Conservation (phyloP, 2,329 filamentous ascomycete genomes). For the Claviceps pusilla region DNA sequence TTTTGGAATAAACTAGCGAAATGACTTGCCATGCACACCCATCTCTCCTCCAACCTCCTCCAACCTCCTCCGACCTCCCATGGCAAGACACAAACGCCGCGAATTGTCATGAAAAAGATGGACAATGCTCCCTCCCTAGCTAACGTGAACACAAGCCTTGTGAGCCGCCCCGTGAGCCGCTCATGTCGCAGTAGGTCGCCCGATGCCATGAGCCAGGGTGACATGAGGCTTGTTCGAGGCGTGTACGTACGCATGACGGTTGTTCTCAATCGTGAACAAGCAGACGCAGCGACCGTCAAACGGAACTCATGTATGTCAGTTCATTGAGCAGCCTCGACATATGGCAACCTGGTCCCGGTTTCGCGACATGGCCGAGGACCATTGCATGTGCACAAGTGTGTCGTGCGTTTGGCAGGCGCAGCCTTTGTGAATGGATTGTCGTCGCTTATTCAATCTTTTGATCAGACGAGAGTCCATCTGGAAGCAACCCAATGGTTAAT, state of each 20-base stretch:
- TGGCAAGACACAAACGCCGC: background rate
- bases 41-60: background rate
- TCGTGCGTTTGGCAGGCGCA: background rate
- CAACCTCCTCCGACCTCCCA: background rate
- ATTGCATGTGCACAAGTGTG: background rate
- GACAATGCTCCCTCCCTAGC: too few species aligned
- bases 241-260: background rate
- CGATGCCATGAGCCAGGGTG: background rate
- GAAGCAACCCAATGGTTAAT: too few species aligned
- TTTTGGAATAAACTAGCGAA: slow-evolving; percentile 13
- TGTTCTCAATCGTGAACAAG: too few species aligned
- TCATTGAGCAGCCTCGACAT: too few species aligned
- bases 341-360: background rate
- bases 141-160: too few species aligned
- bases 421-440: background rate
- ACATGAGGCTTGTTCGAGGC: background rate
- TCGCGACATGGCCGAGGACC: background rate
- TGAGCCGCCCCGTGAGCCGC: background rate
- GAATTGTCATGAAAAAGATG: background rate
- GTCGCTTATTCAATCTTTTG: too few species aligned
- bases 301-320: background rate
- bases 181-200: background rate
- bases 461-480: too few species aligned
- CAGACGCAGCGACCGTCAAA: background rate
- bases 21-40: slow-evolving; percentile 11